These are phyloP conservation scores for Phytopythium helicoides DNA, from an alignment of 352 stramenopile genomes.

Conservation along the genomic window DNA sequence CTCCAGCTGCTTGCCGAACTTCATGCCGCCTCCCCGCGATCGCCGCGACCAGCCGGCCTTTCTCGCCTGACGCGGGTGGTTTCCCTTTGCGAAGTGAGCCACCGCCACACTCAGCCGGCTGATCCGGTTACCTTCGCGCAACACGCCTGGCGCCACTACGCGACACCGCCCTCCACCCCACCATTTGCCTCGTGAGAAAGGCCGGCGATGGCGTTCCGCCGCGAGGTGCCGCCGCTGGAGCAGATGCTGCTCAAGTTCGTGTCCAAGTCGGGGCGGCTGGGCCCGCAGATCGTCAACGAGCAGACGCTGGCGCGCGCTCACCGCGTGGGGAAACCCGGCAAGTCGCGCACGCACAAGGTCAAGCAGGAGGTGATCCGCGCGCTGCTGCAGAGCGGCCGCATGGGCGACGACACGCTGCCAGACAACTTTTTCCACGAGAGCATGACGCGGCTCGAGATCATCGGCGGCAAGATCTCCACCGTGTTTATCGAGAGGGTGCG, in stretches of 20 bases:
- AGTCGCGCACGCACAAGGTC: conserved; percentile 79
- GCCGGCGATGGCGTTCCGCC: conserved; percentile 82
- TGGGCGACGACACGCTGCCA: conserved; percentile 83
- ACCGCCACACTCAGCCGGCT: conserved; percentile 1
- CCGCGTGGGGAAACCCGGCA: conserved; percentile 66
- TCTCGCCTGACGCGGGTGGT: neutral
- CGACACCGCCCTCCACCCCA: neutral
- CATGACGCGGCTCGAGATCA: conserved; percentile 85
- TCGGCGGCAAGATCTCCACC: conserved; percentile 83
- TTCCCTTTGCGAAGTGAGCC: conserved; percentile 1
- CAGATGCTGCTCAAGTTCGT: conserved; percentile 90
- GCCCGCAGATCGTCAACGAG: conserved; percentile 69
- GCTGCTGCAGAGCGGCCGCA: conserved; percentile 62
- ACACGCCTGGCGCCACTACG: neutral
- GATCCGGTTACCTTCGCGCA: conserved; percentile 1
- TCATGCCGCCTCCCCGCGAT: conserved; percentile 53
- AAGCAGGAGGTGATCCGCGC: conserved; percentile 88
- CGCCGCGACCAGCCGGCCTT: neutral
- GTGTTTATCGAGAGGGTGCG: conserved; percentile 64
- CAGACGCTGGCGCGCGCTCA: conserved; percentile 61
- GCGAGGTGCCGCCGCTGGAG: conserved; percentile 76
- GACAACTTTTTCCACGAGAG: conserved; percentile 81
- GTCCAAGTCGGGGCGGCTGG: conserved; percentile 72
- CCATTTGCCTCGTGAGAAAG: too few relatives aligned
- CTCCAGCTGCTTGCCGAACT: conserved; percentile 93